Evolutionary conservation across 2,329 filamentous ascomycete species (phyloP).

Genomic region (Botryosphaeria dothidea): DNA sequence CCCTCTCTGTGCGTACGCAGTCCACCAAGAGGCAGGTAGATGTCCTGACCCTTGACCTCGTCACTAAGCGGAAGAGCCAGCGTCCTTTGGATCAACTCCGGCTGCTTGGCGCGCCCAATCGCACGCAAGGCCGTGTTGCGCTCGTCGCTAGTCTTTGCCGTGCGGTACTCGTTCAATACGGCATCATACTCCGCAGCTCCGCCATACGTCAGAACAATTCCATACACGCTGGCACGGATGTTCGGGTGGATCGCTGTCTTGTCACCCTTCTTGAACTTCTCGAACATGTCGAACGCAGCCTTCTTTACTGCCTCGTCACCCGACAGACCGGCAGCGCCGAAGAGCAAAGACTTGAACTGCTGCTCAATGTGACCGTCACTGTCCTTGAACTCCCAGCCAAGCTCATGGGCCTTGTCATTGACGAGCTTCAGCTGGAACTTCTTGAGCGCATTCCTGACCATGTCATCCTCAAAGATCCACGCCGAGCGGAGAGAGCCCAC

Average conservation of each 20-base stretch:
- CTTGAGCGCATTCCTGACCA: constrained; percentile 73
- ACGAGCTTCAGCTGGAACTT: constrained; percentile 79
- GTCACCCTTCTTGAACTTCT: constrained; percentile 79
- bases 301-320: constrained; percentile 78
- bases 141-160: constrained; percentile 77
- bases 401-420: constrained; percentile 76
- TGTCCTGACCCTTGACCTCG: constrained; percentile 90
- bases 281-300: constrained; percentile 87
- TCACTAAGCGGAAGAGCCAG: constrained; percentile 73
- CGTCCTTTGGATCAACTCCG: constrained; percentile 78
- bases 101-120: constrained; percentile 75
- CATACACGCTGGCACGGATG: constrained; percentile 82
- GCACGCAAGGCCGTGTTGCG: constrained; percentile 86
- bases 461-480: constrained; percentile 84
- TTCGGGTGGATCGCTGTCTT: constrained; percentile 85
- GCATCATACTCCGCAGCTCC: constrained; percentile 84
- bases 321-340: constrained; percentile 76
- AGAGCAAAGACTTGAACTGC: constrained; percentile 92
- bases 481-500: constrained; percentile 77
- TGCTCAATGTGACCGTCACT: constrained; percentile 86
- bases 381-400: constrained; percentile 86
- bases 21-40: constrained; percentile 83
- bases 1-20: constrained; percentile 76
- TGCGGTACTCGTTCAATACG: constrained; percentile 73
- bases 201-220: constrained; percentile 79